Evolutionary conservation across 768 basidiomycete genomes (phyloP).

Genomic region (Mycena filopes): DNA sequence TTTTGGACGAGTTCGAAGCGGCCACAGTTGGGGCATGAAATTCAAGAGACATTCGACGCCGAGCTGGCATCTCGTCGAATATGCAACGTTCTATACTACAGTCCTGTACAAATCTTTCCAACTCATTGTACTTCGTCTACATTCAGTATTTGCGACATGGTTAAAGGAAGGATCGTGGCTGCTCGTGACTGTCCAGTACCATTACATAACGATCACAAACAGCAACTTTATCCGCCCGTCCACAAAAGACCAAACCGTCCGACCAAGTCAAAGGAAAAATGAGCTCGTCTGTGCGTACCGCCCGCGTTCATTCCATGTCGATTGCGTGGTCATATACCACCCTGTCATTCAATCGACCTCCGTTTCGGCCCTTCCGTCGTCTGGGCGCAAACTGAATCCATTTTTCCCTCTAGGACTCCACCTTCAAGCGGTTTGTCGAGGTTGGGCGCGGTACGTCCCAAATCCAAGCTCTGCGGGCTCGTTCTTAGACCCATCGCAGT

Average conservation of each 20-base stretch:
- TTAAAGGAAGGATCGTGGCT: no score
- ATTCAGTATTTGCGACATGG: no score
- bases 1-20: no score
- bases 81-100: no score
- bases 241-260: no score
- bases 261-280: constrained; percentile 26
- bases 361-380: not conserved
- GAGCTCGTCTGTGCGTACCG: constrained; percentile 28
- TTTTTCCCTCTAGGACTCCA: constrained; percentile 68
- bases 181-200: no score
- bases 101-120: no score
- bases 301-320: not conserved
- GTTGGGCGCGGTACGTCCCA: constrained; percentile 85
- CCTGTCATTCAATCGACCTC: not conserved
- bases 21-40: no score
- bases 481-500: constrained; percentile 55
- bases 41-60: no score
- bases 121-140: no score
- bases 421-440: constrained; percentile 98
- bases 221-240: constrained; percentile 12
- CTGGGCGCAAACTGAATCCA: not conserved
- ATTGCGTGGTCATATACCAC: not conserved
- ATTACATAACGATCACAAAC: not conserved
- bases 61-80: no score
- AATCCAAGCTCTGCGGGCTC: constrained; percentile 3